Conservation (phyloP, 2,329 filamentous ascomycete species). For the Spiromastix sp. region DNA sequence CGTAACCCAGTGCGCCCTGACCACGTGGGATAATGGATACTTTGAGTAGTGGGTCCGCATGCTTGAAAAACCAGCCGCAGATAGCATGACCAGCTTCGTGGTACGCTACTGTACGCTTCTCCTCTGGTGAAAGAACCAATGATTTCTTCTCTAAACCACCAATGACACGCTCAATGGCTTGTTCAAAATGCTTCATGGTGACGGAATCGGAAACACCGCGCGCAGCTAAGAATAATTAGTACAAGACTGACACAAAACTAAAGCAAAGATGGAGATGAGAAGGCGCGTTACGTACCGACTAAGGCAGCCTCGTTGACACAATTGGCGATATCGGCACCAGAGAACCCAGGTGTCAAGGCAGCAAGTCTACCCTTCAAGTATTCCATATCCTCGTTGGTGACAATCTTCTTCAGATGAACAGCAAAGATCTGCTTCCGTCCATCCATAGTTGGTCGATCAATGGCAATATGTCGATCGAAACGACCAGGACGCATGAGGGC, state of each 20-base stretch:
- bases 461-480: constrained; percentile 92
- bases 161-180: constrained; percentile 93
- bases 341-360: constrained; percentile 90
- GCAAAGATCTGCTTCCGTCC: constrained; percentile 92
- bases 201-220: constrained; percentile 71
- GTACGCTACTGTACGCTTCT: constrained; percentile 94
- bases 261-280: too few species aligned
- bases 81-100: constrained; percentile 98
- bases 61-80: constrained; percentile 95
- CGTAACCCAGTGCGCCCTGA: constrained; percentile 86
- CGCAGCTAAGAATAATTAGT: constrained; percentile 56
- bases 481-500: constrained; percentile 93
- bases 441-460: constrained; percentile 93
- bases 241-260: too few species aligned
- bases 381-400: constrained; percentile 82
- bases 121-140: constrained; percentile 79
- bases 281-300: constrained; percentile 58
- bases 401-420: constrained; percentile 89
- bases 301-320: constrained; percentile 96
- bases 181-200: constrained; percentile 84
- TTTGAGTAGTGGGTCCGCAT: constrained; percentile 94
- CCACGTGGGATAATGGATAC: constrained; percentile 97
- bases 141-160: constrained; percentile 97
- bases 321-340: constrained; percentile 96
- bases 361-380: constrained; percentile 79